Base-by-base conservation (phyloP, 805 yeast genomes). In the Wickerhamiella kurtzmanii region DNA sequence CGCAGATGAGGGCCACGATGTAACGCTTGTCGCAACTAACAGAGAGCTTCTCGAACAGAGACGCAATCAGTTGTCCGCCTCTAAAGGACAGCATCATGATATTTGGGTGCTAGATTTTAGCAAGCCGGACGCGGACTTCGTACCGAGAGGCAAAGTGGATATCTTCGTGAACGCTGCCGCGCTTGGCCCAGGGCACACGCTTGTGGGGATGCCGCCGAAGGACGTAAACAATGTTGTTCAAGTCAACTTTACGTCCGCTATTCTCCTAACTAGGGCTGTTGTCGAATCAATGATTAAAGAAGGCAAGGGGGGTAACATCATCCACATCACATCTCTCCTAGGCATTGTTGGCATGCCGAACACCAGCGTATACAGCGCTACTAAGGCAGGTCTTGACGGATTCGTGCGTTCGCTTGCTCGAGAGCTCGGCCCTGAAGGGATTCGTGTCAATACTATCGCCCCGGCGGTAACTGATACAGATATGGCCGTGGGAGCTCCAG, bases 381-480 rank as follows among this genome's bases (percentile, higher is more conserved):
- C 81, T 45, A 85, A 85, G 57, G 78, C 80, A 0, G 95, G 86
- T 0, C 56, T 85, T 2, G 63, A 73, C 43, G 80, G 80, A 2
- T 76, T 84, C 54, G 73, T 86, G 0, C 62, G 67, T 41, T 60
- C 79, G 0, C 58, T 82, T 32, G 81, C 88, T 0, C 54, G 60
- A 0, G 95, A 85, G 53, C 57, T 81, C 49, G 71, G 70, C 13
- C 62, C 75, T 0, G 60, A 64, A 35, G 67, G 68, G 6, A 69
- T 85, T 2, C 61, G 84, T 35, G 80, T 80, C 39, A 82, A 82
- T 59, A 67, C 80, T 1, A 60, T 86, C 1, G 60, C 78, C 17
- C 92, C 94, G 0, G 89, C 89, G 0, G 63, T 82, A 25, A 64
- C 63, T 4, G 81, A 74, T 20, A 84, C 95, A 0, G 82, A 74